Evolutionary conservation across 495 filamentous ascomycete genomes (phyloP).

Genomic region (Aspergillus mulundensis): DNA sequence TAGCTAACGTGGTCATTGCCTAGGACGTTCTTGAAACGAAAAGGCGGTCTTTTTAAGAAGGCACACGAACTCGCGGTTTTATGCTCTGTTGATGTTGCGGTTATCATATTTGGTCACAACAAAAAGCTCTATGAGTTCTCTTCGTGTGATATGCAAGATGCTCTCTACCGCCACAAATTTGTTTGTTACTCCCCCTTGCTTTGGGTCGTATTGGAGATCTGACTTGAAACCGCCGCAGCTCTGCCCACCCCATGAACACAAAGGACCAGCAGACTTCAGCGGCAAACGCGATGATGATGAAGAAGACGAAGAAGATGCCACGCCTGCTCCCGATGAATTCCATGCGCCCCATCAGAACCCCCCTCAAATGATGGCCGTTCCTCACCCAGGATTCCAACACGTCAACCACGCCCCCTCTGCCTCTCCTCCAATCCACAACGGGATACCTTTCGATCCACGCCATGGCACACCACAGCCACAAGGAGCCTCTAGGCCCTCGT

Average conservation of each 20-base stretch:
- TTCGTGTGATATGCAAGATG: conserved; percentile 86
- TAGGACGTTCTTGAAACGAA: conserved; percentile 97
- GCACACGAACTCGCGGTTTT: conserved; percentile 97
- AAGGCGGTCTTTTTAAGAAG: conserved; percentile 99
- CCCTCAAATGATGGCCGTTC: conserved; percentile 61
- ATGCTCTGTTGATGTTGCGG: conserved; percentile 96
- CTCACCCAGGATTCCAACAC: conserved; percentile 70
- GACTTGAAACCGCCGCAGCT: conserved; percentile 52
- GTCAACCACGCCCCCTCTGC: conserved; percentile 83
- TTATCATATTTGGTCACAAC: conserved; percentile 96
- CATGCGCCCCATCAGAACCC: conserved; percentile 46
- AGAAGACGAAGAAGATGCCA: conserved; percentile 70
- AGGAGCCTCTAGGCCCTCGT: conserved; percentile 71
- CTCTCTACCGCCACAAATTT: conserved; percentile 80
- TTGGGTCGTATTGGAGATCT: background rate
- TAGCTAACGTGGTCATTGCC: conserved; percentile 1
- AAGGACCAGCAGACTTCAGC: conserved; percentile 88
- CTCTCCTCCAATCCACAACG: conserved; percentile 86
- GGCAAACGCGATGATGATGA: conserved; percentile 80
- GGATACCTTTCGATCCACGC: conserved; percentile 64
- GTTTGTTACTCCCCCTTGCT: conserved; percentile 50
- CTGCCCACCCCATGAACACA: conserved; percentile 89
- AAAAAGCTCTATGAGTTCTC: conserved; percentile 99
- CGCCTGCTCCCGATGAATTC: conserved; percentile 59
- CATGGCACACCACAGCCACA: conserved; percentile 79